Evolutionary conservation across 1,284 basidiomycete species (phyloP).

Genomic region (Ustilago bromivora): DNA sequence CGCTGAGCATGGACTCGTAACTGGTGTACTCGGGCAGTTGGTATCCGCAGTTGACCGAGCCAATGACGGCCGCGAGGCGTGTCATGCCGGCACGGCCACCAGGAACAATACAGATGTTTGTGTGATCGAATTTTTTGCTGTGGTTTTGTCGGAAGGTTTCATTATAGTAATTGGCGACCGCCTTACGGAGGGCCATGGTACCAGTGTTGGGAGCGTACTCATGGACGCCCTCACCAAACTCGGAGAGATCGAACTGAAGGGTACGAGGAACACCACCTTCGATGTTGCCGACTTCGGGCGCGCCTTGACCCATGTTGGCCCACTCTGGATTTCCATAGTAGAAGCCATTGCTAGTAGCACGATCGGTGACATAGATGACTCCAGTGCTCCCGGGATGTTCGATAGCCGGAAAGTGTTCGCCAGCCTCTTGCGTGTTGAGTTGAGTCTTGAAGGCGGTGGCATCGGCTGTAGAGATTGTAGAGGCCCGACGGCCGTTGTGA

Average conservation of each 20-base stretch:
- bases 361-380: slow-evolving; percentile 73
- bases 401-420: slow-evolving; percentile 53
- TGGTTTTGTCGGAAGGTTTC: slow-evolving; percentile 84
- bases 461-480: slow-evolving; percentile 19
- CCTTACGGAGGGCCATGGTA: slow-evolving; percentile 75
- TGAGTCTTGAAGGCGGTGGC: slow-evolving; percentile 12
- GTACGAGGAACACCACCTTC: slow-evolving; percentile 80
- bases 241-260: slow-evolving; percentile 74
- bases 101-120: slow-evolving; percentile 89
- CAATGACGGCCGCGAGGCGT: slow-evolving; percentile 88
- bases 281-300: slow-evolving; percentile 75
- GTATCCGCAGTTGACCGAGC: slow-evolving; percentile 77
- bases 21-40: slow-evolving; percentile 87
- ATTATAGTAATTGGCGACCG: slow-evolving; percentile 75
- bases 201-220: slow-evolving; percentile 95
- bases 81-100: slow-evolving; percentile 89
- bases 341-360: slow-evolving; percentile 60
- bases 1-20: slow-evolving; percentile 79
- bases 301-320: slow-evolving; percentile 58
- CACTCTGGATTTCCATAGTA: slow-evolving; percentile 55
- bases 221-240: slow-evolving; percentile 74
- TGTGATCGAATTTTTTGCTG: slow-evolving; percentile 83
- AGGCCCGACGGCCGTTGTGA: slow-evolving; percentile 34
- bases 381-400: slow-evolving; percentile 71
- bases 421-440: slow-evolving; percentile 16